Evolutionary conservation across 495 filamentous ascomycete genomes (phyloP).

Genomic region (Aspergillus ellipticus): DNA sequence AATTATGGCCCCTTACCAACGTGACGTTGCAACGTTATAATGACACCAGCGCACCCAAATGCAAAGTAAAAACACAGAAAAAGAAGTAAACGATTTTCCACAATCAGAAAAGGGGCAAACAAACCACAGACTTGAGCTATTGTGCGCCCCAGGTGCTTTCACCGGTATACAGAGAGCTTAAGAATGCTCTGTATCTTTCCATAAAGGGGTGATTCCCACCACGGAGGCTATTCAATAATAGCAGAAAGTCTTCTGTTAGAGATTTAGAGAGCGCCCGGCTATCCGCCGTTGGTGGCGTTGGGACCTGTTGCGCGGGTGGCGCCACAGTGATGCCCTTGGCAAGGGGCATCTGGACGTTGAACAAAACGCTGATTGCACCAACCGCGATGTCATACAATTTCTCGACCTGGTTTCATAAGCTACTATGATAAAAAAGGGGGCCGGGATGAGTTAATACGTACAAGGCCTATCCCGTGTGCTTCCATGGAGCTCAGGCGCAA

Average conservation of each 20-base stretch:
- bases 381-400: constrained; percentile 41
- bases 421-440: not conserved
- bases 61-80: not conserved
- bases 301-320: not conserved
- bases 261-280: constrained; percentile 15
- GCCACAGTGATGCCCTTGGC: constrained; percentile 10
- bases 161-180: constrained; percentile 25
- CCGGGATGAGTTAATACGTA: constrained; percentile 34
- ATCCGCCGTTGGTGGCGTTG: constrained; percentile 1
- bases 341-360: constrained; percentile 26
- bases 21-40: too few species aligned
- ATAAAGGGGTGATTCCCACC: constrained; percentile 41
- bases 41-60: not conserved
- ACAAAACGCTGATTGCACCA: constrained; percentile 36
- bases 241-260: constrained; percentile 32
- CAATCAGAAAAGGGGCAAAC: not conserved
- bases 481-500: constrained; percentile 63
- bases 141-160: constrained; percentile 21
- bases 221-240: constrained; percentile 33
- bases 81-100: not conserved
- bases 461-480: constrained; percentile 67
- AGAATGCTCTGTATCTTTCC: constrained; percentile 32
- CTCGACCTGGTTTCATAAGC: constrained; percentile 31
- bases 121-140: not conserved
- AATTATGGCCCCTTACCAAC: not conserved